A percentile compares a stretch with the other conserved stretches of the same genome.
These are phyloP conservation scores for Xylaria venustula DNA, from an alignment of 495 filamentous ascomycete species.

Conservation along the genomic window DNA sequence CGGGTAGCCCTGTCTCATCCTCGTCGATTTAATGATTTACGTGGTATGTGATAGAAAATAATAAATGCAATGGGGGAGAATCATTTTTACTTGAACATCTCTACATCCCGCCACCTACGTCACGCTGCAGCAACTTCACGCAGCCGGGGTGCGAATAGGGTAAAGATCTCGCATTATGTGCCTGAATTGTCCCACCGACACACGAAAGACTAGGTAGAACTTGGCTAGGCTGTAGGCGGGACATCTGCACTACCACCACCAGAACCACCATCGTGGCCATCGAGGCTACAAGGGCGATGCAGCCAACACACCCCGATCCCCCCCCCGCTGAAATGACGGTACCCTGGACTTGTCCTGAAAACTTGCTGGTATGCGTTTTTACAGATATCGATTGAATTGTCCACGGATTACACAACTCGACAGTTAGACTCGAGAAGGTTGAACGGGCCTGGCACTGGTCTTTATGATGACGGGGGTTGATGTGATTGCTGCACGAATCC, in stretches of 20 bases:
- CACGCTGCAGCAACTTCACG: conserved; percentile 1
- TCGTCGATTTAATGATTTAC: too few species aligned
- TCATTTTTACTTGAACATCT: neutral
- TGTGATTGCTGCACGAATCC: neutral
- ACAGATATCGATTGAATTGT: too few species aligned
- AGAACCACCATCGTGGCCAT: too few species aligned
- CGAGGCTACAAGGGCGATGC: too few species aligned
- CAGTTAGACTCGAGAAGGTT: too few species aligned
- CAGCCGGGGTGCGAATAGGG: conserved; percentile 1
- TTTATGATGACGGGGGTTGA: neutral
- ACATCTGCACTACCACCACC: neutral
- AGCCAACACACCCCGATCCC: too few species aligned
- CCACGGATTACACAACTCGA: neutral
- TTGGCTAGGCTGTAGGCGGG: neutral
- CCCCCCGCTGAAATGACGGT: too few species aligned
- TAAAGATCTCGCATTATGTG: neutral
- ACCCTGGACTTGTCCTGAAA: too few species aligned
- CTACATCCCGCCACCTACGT: neutral
- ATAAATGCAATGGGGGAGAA: neutral
- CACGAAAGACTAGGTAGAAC: too few species aligned
- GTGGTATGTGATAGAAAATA: neutral
- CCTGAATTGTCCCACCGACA: conserved; percentile 3
- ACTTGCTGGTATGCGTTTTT: too few species aligned
- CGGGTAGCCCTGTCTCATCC: too few species aligned
- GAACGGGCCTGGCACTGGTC: too few species aligned